Evolutionary conservation across 805 yeast species (phyloP).

Genomic region (Metschnikowia noctiluminum): DNA sequence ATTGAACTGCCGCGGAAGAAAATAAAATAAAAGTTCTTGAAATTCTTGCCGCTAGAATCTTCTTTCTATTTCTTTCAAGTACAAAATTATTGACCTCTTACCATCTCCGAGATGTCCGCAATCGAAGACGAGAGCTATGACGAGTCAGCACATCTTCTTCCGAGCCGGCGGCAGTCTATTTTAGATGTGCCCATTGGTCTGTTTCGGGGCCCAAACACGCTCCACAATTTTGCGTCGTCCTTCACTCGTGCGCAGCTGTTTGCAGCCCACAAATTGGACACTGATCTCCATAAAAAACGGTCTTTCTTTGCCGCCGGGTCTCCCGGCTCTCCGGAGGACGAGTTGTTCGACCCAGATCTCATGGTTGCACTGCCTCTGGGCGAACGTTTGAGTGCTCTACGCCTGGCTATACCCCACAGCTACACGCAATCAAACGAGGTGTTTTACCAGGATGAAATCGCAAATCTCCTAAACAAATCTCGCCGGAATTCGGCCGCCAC

Average conservation of each 20-base stretch:
- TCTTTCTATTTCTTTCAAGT: no score
- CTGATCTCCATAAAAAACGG: constrained; percentile 55
- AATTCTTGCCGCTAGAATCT: no score
- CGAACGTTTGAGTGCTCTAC: constrained; percentile 56
- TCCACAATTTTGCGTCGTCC: constrained; percentile 77
- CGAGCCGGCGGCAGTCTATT: constrained; percentile 16
- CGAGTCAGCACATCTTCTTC: constrained; percentile 12
- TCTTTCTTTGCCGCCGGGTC: constrained; percentile 47
- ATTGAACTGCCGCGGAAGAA: no score
- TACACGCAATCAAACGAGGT: constrained; percentile 29
- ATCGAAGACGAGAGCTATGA: constrained; percentile 13
- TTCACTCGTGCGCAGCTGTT: constrained; percentile 67
- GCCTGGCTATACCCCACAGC: constrained; percentile 7
- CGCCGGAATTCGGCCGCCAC: constrained; percentile 13
- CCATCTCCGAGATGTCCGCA: constrained; percentile 9
- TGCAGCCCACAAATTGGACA: constrained; percentile 46
- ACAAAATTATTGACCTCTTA: background rate
- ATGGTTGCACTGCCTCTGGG: constrained; percentile 65
- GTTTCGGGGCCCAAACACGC: constrained; percentile 62
- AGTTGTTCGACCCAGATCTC: constrained; percentile 63
- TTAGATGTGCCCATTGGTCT: constrained; percentile 47
- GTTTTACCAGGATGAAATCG: constrained; percentile 38
- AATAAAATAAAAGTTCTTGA: no score
- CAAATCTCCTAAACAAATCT: constrained; percentile 26
- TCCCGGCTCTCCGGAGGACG: constrained; percentile 45